Evolutionary conservation across 352 stramenopile species (phyloP).

Genomic region (Phytophthora litchii): DNA sequence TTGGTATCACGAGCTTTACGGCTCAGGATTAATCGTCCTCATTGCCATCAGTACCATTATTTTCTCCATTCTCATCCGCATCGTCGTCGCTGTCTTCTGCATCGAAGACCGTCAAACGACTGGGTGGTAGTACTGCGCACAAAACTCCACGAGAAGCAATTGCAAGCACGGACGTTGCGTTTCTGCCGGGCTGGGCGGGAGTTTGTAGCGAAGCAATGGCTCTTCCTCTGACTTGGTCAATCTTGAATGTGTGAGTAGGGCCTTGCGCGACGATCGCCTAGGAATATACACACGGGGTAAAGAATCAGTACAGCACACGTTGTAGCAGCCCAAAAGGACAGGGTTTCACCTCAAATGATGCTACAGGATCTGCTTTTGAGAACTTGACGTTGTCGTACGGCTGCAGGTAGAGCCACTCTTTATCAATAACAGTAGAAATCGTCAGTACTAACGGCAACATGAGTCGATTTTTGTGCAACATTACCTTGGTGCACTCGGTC

Average conservation of each 20-base stretch:
- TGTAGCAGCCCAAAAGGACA: not conserved
- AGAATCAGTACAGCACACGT: slow-evolving; percentile 11
- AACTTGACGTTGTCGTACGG: slow-evolving; percentile 45
- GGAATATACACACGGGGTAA: slow-evolving; percentile 1
- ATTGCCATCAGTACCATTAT: slow-evolving; percentile 9
- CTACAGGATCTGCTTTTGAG: slow-evolving; percentile 1
- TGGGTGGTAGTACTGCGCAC: slow-evolving; percentile 42
- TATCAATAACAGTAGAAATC: slow-evolving; percentile 8
- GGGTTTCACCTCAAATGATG: slow-evolving; percentile 25
- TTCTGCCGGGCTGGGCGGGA: slow-evolving; percentile 1
- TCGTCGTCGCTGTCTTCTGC: slow-evolving; percentile 62
- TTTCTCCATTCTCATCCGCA: slow-evolving; percentile 37
- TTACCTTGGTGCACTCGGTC: slow-evolving; percentile 32
- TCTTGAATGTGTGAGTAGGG: slow-evolving; percentile 22
- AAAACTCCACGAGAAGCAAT: slow-evolving; percentile 63
- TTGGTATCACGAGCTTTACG: slow-evolving; percentile 8
- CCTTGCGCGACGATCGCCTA: slow-evolving; percentile 13
- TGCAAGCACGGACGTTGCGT: slow-evolving; percentile 36
- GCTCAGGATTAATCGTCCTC: slow-evolving; percentile 34
- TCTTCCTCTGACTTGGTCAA: slow-evolving; percentile 29
- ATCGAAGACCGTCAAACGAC: slow-evolving; percentile 58
- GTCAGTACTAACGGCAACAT: slow-evolving; percentile 2
- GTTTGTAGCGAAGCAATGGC: slow-evolving; percentile 19
- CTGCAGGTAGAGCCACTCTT: slow-evolving; percentile 54
- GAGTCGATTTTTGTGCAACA: not conserved